Evolutionary conservation across 176 grass and related monocot genomes (phyloP).

Genomic region (Lolium rigidum): DNA sequence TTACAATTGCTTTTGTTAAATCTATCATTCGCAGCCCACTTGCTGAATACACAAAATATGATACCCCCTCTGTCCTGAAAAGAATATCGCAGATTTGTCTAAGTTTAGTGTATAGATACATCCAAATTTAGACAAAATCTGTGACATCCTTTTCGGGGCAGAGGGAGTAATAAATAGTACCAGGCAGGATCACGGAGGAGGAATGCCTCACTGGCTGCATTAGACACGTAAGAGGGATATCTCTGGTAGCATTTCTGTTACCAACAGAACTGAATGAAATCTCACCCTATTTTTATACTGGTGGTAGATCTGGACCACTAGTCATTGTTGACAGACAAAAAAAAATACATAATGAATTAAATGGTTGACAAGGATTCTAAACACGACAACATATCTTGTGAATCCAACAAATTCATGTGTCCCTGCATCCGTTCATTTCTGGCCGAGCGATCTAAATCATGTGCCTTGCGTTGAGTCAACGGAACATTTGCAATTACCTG

Average conservation of each 20-base stretch:
- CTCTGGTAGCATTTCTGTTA: neutral
- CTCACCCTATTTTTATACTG: conserved; percentile 3
- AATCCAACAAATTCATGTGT: no score
- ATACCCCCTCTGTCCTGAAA: neutral
- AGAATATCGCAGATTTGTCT: no score
- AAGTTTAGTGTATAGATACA: no score
- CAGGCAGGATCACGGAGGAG: conserved; percentile 9
- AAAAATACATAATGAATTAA: conserved; percentile 14
- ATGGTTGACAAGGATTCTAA: conserved; percentile 19
- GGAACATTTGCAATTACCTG: no score
- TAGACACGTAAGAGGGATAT: neutral
- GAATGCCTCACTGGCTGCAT: conserved; percentile 4
- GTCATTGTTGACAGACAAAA: neutral
- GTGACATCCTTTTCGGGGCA: no score
- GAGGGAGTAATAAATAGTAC: neutral
- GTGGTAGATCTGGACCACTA: neutral
- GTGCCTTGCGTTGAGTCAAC: no score
- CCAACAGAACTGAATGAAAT: conserved; percentile 29
- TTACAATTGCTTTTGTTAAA: conserved; percentile 7
- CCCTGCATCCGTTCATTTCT: no score
- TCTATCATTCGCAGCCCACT: neutral
- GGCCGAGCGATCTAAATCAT: no score
- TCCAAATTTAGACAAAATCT: no score
- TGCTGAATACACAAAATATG: conserved; percentile 29
- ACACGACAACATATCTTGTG: no score